These are phyloP conservation scores for Ogataea hybrid DNA, from an alignment of 1,139 yeast genomes.

Conservation along the genomic window DNA sequence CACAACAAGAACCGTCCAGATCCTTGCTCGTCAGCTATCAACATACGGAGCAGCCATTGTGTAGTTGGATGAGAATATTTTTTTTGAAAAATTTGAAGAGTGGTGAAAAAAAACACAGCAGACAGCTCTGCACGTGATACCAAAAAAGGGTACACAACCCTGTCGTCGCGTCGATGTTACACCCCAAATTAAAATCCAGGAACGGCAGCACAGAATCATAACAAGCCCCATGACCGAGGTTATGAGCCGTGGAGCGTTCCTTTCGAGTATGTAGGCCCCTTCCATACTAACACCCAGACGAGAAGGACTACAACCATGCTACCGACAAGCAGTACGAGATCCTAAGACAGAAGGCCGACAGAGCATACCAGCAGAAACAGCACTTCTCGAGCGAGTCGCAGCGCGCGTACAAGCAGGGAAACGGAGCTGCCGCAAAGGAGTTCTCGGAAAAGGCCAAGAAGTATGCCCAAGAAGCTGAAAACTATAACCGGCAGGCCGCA, in stretches of 20 bases:
- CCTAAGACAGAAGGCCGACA: constrained; percentile 67
- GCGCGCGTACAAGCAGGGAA: constrained; percentile 70
- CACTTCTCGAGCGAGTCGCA: constrained; percentile 68
- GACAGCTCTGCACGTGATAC: constrained; percentile 1
- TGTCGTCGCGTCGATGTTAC: constrained; percentile 5
- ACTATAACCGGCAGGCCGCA: constrained; percentile 77
- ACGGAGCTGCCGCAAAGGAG: constrained; percentile 68
- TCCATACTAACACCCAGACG: constrained; percentile 18
- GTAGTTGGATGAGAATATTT: constrained; percentile 10
- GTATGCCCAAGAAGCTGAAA: constrained; percentile 60
- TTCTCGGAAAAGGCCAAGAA: constrained; percentile 68
- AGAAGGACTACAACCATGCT: constrained; percentile 70
- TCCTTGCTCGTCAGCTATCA: constrained; percentile 10
- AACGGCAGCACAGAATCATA: not conserved
- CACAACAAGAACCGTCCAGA: constrained; percentile 8
- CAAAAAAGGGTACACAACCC: constrained; percentile 1
- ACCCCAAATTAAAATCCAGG: constrained; percentile 5
- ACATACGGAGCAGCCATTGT: constrained; percentile 31
- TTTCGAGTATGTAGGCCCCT: constrained; percentile 17
- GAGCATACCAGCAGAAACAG: constrained; percentile 56
- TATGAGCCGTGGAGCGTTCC: constrained; percentile 22
- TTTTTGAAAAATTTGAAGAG: not conserved
- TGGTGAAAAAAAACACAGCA: not conserved
- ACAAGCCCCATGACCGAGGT: constrained; percentile 18
- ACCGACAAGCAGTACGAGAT: constrained; percentile 62